Evolutionary conservation across 2,329 filamentous ascomycete species (phyloP).

Genomic region (Fusarium lateritium): DNA sequence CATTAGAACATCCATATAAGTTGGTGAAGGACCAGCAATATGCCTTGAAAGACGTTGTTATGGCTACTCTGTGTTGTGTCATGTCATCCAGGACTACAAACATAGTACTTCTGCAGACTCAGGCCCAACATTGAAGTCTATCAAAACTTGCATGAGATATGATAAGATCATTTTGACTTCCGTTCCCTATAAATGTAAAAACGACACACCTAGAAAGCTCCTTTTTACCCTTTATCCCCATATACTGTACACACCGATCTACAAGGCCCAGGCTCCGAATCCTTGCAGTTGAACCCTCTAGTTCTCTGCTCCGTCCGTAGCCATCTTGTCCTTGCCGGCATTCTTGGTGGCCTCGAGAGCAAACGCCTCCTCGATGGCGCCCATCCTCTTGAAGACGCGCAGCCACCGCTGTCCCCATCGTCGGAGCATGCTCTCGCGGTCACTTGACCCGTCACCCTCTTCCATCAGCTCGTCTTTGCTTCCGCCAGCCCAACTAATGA

Average conservation of each 20-base stretch:
- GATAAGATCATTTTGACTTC: neutral
- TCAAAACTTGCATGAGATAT: neutral
- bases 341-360: slow-evolving; percentile 53
- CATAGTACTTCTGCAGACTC: too few species aligned
- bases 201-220: slow-evolving; percentile 12
- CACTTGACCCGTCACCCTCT: slow-evolving; percentile 70
- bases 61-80: too few species aligned
- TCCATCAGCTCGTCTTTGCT: slow-evolving; percentile 84
- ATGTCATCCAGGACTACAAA: too few species aligned
- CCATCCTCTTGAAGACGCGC: slow-evolving; percentile 84
- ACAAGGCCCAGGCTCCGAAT: slow-evolving; percentile 15
- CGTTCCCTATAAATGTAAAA: neutral
- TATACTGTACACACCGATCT: slow-evolving; percentile 27
- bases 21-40: too few species aligned
- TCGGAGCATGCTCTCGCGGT: slow-evolving; percentile 75
- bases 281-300: slow-evolving; percentile 39
- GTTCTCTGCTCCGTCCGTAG: slow-evolving; percentile 37
- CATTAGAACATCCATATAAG: too few species aligned
- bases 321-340: slow-evolving; percentile 44
- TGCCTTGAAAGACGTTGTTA: too few species aligned
- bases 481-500: slow-evolving; percentile 79
- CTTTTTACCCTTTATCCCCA: slow-evolving; percentile 24
- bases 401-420: slow-evolving; percentile 91
- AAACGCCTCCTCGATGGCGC: slow-evolving; percentile 86
- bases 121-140: neutral